These are phyloP conservation scores for Populus simonii DNA, from an alignment of 345 rosid genomes.

Conservation along the genomic window DNA sequence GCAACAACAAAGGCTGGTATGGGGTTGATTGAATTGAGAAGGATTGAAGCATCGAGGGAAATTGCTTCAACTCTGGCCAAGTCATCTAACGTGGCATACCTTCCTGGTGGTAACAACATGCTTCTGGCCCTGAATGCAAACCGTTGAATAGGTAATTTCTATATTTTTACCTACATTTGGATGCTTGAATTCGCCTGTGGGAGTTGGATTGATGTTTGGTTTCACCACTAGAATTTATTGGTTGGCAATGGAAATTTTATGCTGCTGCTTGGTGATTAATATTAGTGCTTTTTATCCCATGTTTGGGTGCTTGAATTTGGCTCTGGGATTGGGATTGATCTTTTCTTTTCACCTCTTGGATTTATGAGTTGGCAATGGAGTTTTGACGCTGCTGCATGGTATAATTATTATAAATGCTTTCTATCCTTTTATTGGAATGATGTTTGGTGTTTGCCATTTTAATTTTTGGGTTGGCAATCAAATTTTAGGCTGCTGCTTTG, in stretches of 20 bases:
- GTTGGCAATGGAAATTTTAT: neutral
- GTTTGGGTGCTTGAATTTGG: neutral
- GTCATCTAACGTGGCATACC: conserved; percentile 81
- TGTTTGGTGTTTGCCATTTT: neutral
- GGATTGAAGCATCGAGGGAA: conserved; percentile 95
- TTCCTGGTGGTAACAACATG: conserved; percentile 88
- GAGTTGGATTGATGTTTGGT: neutral
- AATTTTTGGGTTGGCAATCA: neutral
- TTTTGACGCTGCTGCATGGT: neutral
- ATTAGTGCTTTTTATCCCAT: neutral
- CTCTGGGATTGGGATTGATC: neutral
- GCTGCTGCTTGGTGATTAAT: neutral
- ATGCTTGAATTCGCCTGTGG: neutral
- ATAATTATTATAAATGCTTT: neutral
- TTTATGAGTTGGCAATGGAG: neutral
- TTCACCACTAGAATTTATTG: neutral
- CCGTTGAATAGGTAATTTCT: conserved; percentile 28
- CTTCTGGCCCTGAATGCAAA: conserved; percentile 64
- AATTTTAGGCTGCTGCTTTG: neutral
- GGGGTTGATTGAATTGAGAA: conserved; percentile 94
- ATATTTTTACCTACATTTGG: neutral
- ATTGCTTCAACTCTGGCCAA: conserved; percentile 79
- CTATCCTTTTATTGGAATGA: neutral
- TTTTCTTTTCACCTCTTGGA: neutral
- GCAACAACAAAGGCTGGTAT: conserved; percentile 78